phyloP scores from a whole-genome alignment of 495 filamentous ascomycete genomes.

The Glarea lozoyensis region DNA sequence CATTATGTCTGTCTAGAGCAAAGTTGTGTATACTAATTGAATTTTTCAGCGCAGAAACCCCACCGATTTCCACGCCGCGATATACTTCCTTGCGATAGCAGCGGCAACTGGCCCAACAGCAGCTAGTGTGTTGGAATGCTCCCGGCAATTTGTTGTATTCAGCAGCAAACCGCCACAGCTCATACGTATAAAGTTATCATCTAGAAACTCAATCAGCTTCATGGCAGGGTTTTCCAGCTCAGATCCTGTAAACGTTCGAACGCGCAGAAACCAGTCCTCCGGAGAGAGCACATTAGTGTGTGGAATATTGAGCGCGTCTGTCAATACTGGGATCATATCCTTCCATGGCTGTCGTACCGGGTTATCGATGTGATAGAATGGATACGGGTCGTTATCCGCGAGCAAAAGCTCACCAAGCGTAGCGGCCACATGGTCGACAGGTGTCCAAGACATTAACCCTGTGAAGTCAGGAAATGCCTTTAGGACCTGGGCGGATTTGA shows the following conservation, averaged over 20 bases:
- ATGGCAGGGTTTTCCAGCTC: conserved; percentile 39
- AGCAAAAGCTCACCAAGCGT: conserved; percentile 31
- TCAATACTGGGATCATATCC: conserved; percentile 31
- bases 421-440: conserved; percentile 36
- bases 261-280: conserved; percentile 36
- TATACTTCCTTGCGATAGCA: conserved; percentile 30
- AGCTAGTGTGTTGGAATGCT: conserved; percentile 35
- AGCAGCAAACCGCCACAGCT: conserved; percentile 42
- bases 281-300: conserved; percentile 31
- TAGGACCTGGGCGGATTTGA: conserved; percentile 43
- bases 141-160: conserved; percentile 26
- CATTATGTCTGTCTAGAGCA: too few relatives aligned
- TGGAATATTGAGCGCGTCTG: conserved; percentile 31
- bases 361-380: conserved; percentile 50
- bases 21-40: too few relatives aligned
- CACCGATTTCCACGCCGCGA: conserved; percentile 31
- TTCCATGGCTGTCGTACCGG: conserved; percentile 40
- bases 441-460: conserved; percentile 37
- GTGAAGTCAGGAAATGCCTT: conserved; percentile 32
- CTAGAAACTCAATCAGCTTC: conserved; percentile 38
- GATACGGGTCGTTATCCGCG: conserved; percentile 18
- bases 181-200: conserved; percentile 41
- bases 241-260: conserved; percentile 22
- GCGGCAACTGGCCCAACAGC: conserved; percentile 28
- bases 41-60: conserved; percentile 6